Percentiles rank a stretch among this genome's conserved stretches.
These are phyloP conservation scores for Hanseniaspora uvarum DNA, from an alignment of 1,139 yeast species.

Conservation along the genomic window DNA sequence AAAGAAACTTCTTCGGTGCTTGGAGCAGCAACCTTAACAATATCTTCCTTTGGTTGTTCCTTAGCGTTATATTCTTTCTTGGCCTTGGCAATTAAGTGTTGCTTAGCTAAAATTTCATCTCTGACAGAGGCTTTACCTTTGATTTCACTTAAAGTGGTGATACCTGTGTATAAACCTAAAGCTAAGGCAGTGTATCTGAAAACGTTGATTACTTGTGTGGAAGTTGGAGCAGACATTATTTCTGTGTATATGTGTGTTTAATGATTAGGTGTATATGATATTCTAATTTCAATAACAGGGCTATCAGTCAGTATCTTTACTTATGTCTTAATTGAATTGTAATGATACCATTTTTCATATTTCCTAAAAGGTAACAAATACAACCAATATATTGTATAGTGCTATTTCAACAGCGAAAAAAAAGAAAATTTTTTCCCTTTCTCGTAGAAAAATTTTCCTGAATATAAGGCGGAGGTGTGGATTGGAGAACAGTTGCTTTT, in stretches of 20 bases:
- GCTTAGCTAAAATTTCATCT: slow-evolving; percentile 52
- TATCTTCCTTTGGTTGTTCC: slow-evolving; percentile 38
- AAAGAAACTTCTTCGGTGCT: slow-evolving; percentile 54
- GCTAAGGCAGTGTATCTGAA: slow-evolving; percentile 90
- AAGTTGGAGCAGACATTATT: slow-evolving; percentile 16
- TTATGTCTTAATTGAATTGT: too few species aligned
- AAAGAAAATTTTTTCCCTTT: background rate
- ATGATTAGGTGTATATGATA: background rate
- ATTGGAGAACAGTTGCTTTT: background rate
- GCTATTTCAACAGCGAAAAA: too few species aligned
- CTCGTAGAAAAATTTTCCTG: background rate
- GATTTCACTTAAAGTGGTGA: slow-evolving; percentile 66
- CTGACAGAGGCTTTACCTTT: slow-evolving; percentile 47
- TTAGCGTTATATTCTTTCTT: slow-evolving; percentile 69
- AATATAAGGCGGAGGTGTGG: too few species aligned
- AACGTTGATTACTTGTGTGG: slow-evolving; percentile 36
- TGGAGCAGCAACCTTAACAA: slow-evolving; percentile 33
- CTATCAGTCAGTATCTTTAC: background rate
- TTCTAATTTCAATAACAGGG: background rate
- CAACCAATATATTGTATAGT: too few species aligned
- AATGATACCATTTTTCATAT: background rate
- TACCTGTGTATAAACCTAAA: slow-evolving; percentile 83
- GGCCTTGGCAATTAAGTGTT: slow-evolving; percentile 74
- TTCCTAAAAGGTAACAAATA: too few species aligned
- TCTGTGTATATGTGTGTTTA: slow-evolving; percentile 1